Evolutionary conservation across 306 rosid species (phyloP), one percentile per base, ranked within the genome.

Genomic region (Lagenaria siceraria): DNA sequence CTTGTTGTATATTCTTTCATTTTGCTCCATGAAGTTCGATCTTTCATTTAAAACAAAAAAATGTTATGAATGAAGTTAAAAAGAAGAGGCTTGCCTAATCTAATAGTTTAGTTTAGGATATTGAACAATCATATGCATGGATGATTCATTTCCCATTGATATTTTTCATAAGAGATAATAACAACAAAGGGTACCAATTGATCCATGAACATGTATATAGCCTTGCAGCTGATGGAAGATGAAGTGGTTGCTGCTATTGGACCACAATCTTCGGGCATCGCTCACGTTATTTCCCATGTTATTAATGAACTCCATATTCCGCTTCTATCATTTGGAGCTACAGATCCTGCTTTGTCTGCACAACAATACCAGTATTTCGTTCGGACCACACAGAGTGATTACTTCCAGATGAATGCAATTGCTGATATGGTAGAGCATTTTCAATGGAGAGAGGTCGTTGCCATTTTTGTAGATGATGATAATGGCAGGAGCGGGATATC

Each of bases 191-290:
- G 19, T 63, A 78, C 63, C 78, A 64, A 31, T 59, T 61, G 38
- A 79, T 69, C 82, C 56, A 85, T 77, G 35, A 75, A 80, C 49
- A 54, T 89, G 91, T 77, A 21, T 66, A 12, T 38, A 96, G 97
- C 98, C 83, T 81, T 96, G 91, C 92, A 89, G 90, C 83, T 96
- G 78, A 84, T 92, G 83, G 96, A 88, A 82, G 66, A 88, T 17
- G 92, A 90, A 55, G 96, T 96, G 54, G 83, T 92, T 53, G 93
- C 83, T 10, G 89, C 87, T 4, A 79, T 96, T n/a, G 99, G 99
- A 29, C 98, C 99, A 22, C 99, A 89, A 64, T 96, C 99, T 10
- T 96, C 99, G 0, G 98, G 92, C 72, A 96, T 96, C 84, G 89
- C 92, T 52, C 99, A 96, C 83, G 80, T 90, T 63, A 90, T 92